Conservation (phyloP, 305 asterid genomes). For the Rubia peregrina region DNA sequence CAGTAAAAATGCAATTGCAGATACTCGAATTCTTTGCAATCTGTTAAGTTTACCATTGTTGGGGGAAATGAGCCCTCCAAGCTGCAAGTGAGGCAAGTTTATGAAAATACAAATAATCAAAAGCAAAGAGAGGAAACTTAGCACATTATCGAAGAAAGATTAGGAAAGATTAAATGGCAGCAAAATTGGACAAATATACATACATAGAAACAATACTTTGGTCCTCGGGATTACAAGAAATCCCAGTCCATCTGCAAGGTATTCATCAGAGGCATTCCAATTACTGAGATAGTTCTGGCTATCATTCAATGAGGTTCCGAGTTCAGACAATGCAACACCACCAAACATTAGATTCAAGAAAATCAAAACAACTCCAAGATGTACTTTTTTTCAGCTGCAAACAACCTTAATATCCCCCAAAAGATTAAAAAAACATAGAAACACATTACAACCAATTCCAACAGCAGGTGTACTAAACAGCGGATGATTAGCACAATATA, state of each 20-base stretch:
- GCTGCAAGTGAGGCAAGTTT: conserved; percentile 82
- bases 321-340: conserved; percentile 65
- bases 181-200: conserved; percentile 18
- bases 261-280: conserved; percentile 66
- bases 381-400: neutral
- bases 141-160: neutral
- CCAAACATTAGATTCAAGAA: neutral
- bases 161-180: neutral
- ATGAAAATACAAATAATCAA: conserved; percentile 25
- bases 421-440: neutral
- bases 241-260: conserved; percentile 83
- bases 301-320: conserved; percentile 70
- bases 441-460: neutral
- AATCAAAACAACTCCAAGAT: neutral
- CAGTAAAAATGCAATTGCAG: neutral
- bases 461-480: no score
- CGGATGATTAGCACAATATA: no score
- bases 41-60: conserved; percentile 60
- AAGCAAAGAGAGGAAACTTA: conserved; percentile 19
- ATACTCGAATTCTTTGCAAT: conserved; percentile 76
- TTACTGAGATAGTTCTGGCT: conserved; percentile 53
- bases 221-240: conserved; percentile 67
- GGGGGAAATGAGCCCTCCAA: conserved; percentile 79
- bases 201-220: conserved; percentile 78
- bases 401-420: neutral